Conservation (phyloP, 257 asterid genomes). For the Fraxinus cuspidata region DNA sequence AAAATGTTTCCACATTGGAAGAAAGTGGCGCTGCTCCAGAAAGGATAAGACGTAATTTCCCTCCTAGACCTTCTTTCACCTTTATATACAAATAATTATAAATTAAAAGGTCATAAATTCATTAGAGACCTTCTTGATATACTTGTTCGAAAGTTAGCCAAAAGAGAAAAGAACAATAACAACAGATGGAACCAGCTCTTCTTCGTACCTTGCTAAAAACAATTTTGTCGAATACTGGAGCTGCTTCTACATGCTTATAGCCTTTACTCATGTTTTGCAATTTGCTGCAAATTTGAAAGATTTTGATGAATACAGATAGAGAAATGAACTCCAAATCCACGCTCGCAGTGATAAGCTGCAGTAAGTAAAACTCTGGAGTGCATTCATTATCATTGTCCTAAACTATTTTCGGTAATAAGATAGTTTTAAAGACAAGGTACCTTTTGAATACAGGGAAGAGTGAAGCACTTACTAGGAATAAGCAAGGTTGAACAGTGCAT, state of each 20-base stretch:
- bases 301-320: neutral
- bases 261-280: constrained; percentile 65
- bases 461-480: constrained; percentile 62
- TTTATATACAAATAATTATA: constrained; percentile 13
- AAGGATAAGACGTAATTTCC: constrained; percentile 72
- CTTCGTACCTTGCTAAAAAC: constrained; percentile 66
- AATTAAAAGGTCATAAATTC: constrained; percentile 13
- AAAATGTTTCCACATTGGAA: constrained; percentile 67
- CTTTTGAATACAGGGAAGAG: neutral
- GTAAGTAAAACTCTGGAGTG: neutral
- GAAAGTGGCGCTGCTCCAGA: constrained; percentile 94
- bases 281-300: constrained; percentile 55
- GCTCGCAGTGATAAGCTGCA: too few species aligned
- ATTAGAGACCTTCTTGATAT: neutral
- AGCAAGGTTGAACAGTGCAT: constrained; percentile 61
- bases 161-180: neutral
- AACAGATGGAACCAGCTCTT: neutral
- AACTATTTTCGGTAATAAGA: neutral
- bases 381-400: neutral
- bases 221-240: constrained; percentile 67
- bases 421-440: too few species aligned
- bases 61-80: constrained; percentile 86
- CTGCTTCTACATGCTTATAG: constrained; percentile 70
- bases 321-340: neutral
- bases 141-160: neutral